phyloP scores from a whole-genome alignment of 257 asterid species.

The Prunella vulgaris region DNA sequence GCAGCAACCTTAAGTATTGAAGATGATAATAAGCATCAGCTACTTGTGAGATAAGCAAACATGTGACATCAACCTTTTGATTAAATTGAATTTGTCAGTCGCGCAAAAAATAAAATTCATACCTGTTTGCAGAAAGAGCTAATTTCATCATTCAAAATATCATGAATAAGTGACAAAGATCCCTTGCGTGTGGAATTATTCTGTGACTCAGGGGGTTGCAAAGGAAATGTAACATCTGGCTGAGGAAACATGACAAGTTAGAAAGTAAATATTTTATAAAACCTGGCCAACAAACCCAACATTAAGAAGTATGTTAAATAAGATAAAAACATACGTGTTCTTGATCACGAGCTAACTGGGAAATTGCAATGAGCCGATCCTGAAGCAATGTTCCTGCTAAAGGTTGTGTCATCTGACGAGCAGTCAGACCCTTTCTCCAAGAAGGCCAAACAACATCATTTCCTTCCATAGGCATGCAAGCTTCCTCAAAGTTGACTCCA shows the following conservation, averaged over 20 bases:
- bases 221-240: conserved; percentile 95
- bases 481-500: conserved; percentile 81
- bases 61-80: conserved; percentile 6
- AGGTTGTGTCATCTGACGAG: conserved; percentile 83
- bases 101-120: conserved; percentile 2
- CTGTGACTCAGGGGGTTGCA: conserved; percentile 76
- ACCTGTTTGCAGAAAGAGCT: conserved; percentile 94
- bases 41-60: conserved; percentile 15
- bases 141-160: conserved; percentile 77
- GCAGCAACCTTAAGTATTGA: conserved; percentile 64
- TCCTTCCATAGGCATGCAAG: conserved; percentile 78
- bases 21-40: conserved; percentile 24
- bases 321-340: conserved; percentile 63
- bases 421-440: conserved; percentile 91
- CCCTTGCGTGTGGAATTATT: conserved; percentile 51
- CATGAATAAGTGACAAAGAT: conserved; percentile 58
- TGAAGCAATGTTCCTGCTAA: conserved; percentile 86
- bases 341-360: conserved; percentile 94
- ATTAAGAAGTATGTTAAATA: conserved; percentile 7
- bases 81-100: not conserved
- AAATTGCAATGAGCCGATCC: conserved; percentile 90
- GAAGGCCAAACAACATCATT: conserved; percentile 96
- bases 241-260: conserved; percentile 35
- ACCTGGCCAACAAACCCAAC: conserved; percentile 8
- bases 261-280: conserved; percentile 8